Base-by-base conservation (phyloP, 495 filamentous ascomycete genomes). In the Clohesyomyces aquaticus region DNA sequence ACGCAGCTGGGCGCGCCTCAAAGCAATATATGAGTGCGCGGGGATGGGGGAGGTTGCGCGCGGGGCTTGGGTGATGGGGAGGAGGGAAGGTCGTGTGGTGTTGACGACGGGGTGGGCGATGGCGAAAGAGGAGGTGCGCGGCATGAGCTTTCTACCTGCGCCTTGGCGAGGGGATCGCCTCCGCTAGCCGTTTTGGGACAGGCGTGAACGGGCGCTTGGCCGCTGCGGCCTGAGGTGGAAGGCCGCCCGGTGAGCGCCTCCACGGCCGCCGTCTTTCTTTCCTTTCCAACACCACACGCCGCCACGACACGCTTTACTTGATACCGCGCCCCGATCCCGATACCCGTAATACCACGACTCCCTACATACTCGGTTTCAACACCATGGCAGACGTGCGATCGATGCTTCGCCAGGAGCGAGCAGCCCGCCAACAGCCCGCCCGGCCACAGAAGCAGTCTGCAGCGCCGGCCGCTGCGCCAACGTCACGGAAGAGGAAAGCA, bases 331-430 rank as follows among this genome's bases (percentile, higher is more conserved):
- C 14, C 32, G 6, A 38, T 14, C 32, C 32, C 14, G 6, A 6
- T 6, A 38, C 14, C 14, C 6, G 32, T 6, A 6, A 38, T 14
- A 6, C 14, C 32, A 38, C 32, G 6, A 38, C 6, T 3, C 9
- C 21, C 23, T 19, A 46, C 56, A 18, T 16, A 10, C 27, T 18
- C 54, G 21, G 21, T n/a, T 23, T 47, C 35, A 14, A 27, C 29
- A 46, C 38, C 51, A 96, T 96, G 91, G 84, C 91, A 63, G 91
- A 96, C 72, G 88, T 92, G 16, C 88, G 91, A 46, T 84, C 90
- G 19, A 81, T 96, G 18, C 84, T 96, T 47, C 87, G 91, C 67
- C 88, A 85, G 73, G 90, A 96, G 76, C 88, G 91, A 70, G 69
- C 69, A 48, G 52, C 69, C 54, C 87, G 91, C 75, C 87, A 69